These are phyloP conservation scores for Amaranthus hypochondriacus DNA, from an alignment of 148 eudicot species.

Conservation along the genomic window DNA sequence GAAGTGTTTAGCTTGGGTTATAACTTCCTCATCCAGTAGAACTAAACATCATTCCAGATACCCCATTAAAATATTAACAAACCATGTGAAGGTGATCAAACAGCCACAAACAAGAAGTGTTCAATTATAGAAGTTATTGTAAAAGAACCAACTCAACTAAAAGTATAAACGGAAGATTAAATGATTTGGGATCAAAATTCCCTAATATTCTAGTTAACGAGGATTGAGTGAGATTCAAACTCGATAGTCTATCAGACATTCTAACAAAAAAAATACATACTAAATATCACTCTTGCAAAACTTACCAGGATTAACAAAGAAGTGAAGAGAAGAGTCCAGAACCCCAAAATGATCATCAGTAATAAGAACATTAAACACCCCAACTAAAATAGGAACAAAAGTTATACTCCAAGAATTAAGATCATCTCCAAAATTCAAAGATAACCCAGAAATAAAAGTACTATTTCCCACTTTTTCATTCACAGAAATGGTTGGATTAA, in stretches of 20 bases:
- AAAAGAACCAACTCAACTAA: too few species aligned
- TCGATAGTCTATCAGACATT: neutral
- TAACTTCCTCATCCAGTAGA: too few species aligned
- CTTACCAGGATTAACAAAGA: constrained; percentile 61
- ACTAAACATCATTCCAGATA: too few species aligned
- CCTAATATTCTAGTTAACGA: too few species aligned
- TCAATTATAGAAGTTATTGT: too few species aligned
- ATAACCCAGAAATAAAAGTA: constrained; percentile 55
- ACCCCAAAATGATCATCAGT: constrained; percentile 50
- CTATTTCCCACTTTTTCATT: constrained; percentile 75
- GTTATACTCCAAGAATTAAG: constrained; percentile 52
- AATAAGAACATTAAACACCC: constrained; percentile 65
- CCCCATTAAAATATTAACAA: too few species aligned
- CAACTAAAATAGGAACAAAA: constrained; percentile 61
- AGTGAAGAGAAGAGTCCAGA: constrained; percentile 69
- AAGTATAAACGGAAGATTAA: too few species aligned
- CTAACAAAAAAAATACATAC: neutral
- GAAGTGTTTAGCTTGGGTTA: too few species aligned
- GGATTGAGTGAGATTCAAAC: too few species aligned
- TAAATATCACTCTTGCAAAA: neutral
- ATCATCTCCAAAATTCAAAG: constrained; percentile 38
- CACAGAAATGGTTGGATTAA: constrained; percentile 57
- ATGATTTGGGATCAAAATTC: too few species aligned
- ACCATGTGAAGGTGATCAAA: too few species aligned
- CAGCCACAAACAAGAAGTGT: too few species aligned